A percentile compares a stretch with the other conserved stretches of the same genome.
phyloP scores from a whole-genome alignment of 768 basidiomycete species.

The Epithele typhae region DNA sequence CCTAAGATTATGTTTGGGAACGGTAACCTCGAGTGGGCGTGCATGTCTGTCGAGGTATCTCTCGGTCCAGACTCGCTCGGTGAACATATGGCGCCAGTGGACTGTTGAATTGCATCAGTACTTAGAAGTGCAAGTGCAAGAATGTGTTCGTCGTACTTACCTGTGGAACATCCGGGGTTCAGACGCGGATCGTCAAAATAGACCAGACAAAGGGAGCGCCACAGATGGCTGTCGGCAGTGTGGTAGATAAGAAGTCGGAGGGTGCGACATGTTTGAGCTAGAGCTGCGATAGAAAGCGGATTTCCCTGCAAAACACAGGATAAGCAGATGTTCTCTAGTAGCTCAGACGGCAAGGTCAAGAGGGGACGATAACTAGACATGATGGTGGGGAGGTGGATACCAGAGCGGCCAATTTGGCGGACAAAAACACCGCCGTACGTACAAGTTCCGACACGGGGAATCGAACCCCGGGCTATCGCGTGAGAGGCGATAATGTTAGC shows the following conservation, averaged over 20 bases:
- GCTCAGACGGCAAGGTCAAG: conserved; percentile 26
- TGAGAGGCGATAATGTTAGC: too few species aligned
- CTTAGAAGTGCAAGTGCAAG: too few species aligned
- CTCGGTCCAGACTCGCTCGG: background rate
- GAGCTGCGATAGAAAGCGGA: conserved; percentile 23
- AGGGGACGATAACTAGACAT: background rate
- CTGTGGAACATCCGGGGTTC: too few species aligned
- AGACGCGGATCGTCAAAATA: conserved; percentile 35
- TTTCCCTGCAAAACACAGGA: conserved; percentile 15
- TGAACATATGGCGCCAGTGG: conserved; percentile 2
- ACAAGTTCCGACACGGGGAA: too few species aligned
- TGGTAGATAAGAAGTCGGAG: conserved; percentile 29
- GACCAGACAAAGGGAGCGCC: conserved; percentile 32
- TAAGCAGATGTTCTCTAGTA: conserved; percentile 32
- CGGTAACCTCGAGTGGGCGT: background rate
- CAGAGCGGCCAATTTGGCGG: too few species aligned
- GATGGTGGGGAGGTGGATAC: background rate
- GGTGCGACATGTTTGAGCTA: conserved; percentile 30
- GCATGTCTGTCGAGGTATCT: background rate
- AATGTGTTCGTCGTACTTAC: too few species aligned
- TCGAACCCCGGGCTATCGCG: too few species aligned
- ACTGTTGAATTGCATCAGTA: too few species aligned
- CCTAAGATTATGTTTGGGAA: background rate
- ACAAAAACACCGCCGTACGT: too few species aligned
- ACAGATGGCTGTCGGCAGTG: conserved; percentile 28